phyloP scores from a whole-genome alignment of 768 basidiomycete species.

The Panellus pusillus region DNA sequence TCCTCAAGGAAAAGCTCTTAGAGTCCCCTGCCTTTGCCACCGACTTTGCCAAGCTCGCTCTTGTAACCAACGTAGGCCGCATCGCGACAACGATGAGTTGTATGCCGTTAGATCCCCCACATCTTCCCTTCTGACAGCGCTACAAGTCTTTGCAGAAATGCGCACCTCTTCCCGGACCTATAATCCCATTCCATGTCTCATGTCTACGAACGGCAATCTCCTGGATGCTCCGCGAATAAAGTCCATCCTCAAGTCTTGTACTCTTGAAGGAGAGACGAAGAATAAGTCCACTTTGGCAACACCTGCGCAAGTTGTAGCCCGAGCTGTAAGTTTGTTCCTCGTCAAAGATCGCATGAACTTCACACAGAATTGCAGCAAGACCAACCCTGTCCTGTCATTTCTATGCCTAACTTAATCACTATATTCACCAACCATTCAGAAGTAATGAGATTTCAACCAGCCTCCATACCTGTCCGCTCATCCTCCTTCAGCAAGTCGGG shows the following conservation, averaged over 20 bases:
- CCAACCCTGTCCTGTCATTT: conserved; percentile 64
- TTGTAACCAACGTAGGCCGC: conserved; percentile 77
- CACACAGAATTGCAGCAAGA: conserved; percentile 32
- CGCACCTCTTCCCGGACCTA: conserved; percentile 75
- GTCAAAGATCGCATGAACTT: conserved; percentile 11
- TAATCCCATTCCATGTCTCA: conserved; percentile 73
- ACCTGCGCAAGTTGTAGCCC: conserved; percentile 56
- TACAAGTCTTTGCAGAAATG: conserved; percentile 76
- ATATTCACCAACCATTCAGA: conserved; percentile 61
- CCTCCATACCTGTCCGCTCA: background rate
- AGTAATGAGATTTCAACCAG: conserved; percentile 26
- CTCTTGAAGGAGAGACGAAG: conserved; percentile 45
- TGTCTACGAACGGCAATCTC: conserved; percentile 66
- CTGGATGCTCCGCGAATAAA: conserved; percentile 82
- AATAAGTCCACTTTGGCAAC: conserved; percentile 42
- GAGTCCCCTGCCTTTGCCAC: conserved; percentile 56
- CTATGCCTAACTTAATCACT: conserved; percentile 69
- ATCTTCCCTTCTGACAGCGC: conserved; percentile 7
- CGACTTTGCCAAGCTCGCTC: conserved; percentile 73
- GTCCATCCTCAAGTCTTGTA: conserved; percentile 64
- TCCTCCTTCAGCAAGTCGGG: conserved; percentile 31
- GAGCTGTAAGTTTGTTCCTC: conserved; percentile 42
- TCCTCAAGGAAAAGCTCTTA: conserved; percentile 66
- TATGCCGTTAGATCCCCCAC: conserved; percentile 35
- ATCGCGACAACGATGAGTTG: conserved; percentile 85